These are phyloP conservation scores for Globisporangium acanthophoron DNA, from an alignment of 352 stramenopile species.

Conservation along the genomic window DNA sequence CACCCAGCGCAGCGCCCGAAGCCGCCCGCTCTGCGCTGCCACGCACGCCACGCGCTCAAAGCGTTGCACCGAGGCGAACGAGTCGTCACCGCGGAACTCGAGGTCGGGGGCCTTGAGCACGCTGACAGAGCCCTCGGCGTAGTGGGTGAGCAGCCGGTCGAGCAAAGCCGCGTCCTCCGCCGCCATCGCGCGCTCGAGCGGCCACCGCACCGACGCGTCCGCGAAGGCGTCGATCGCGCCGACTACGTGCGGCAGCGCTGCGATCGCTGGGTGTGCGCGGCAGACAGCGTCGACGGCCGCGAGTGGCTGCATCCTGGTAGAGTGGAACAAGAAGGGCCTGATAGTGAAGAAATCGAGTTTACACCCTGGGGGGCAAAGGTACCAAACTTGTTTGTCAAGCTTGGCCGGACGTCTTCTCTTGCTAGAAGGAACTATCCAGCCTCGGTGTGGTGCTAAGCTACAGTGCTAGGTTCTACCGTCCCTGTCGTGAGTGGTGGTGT, in stretches of 20 bases:
- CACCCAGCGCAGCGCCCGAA: slow-evolving; percentile 5
- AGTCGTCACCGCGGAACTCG: slow-evolving; percentile 8
- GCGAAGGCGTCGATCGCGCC: slow-evolving; percentile 3
- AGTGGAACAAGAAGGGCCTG: too few species aligned
- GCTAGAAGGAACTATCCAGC: too few species aligned
- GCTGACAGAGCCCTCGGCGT: not conserved
- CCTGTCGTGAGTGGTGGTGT: too few species aligned
- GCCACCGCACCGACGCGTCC: not conserved
- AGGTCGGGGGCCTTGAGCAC: slow-evolving; percentile 4
- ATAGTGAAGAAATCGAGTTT: too few species aligned
- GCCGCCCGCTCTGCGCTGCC: not conserved
- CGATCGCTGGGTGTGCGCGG: not conserved
- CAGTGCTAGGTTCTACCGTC: too few species aligned
- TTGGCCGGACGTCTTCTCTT: too few species aligned
- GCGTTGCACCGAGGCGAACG: not conserved
- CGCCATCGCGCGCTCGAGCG: slow-evolving; percentile 1
- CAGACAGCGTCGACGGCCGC: not conserved
- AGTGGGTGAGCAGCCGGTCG: slow-evolving; percentile 6
- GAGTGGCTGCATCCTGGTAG: slow-evolving; percentile 1
- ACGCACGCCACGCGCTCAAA: not conserved
- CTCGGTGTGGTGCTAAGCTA: too few species aligned
- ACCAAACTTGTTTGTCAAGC: too few species aligned
- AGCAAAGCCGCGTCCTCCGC: slow-evolving; percentile 1
- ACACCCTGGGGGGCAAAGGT: too few species aligned
- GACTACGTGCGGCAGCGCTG: not conserved